Conservation (phyloP, 257 asterid genomes). For the Perilla frutescens region DNA sequence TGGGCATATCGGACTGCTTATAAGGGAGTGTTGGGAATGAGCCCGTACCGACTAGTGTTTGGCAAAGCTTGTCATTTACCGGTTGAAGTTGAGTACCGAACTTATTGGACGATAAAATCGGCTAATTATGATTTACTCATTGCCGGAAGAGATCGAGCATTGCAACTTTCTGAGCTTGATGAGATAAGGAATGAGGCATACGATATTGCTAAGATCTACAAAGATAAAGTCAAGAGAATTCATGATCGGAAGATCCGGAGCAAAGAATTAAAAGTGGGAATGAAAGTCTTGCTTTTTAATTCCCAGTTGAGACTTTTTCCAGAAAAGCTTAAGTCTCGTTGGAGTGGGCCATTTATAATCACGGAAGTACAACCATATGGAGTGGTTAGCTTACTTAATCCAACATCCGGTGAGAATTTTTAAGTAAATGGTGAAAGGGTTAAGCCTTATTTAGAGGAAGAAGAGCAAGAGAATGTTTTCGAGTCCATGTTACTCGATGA, state of each 20-base stretch:
- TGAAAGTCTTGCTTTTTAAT: not conserved
- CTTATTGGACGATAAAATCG: not conserved
- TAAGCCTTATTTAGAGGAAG: too few species aligned
- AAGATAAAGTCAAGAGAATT: not conserved
- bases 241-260: not conserved
- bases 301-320: not conserved
- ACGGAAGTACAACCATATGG: too few species aligned
- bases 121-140: too few species aligned
- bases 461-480: not conserved
- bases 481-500: not conserved
- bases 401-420: not conserved
- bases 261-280: not conserved
- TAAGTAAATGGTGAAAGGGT: not conserved
- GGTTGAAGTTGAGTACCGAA: not conserved
- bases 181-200: not conserved
- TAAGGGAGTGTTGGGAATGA: too few species aligned
- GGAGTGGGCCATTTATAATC: not conserved
- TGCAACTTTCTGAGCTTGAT: not conserved
- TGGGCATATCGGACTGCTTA: too few species aligned
- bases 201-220: too few species aligned
- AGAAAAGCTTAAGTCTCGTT: not conserved
- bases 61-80: not conserved
- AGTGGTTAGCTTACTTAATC: too few species aligned
- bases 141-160: not conserved
- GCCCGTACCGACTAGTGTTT: not conserved